Evolutionary conservation across 129 eudicot species (phyloP), one percentile per base, ranked within the genome.

Genomic region (Saussurea involucrata): DNA sequence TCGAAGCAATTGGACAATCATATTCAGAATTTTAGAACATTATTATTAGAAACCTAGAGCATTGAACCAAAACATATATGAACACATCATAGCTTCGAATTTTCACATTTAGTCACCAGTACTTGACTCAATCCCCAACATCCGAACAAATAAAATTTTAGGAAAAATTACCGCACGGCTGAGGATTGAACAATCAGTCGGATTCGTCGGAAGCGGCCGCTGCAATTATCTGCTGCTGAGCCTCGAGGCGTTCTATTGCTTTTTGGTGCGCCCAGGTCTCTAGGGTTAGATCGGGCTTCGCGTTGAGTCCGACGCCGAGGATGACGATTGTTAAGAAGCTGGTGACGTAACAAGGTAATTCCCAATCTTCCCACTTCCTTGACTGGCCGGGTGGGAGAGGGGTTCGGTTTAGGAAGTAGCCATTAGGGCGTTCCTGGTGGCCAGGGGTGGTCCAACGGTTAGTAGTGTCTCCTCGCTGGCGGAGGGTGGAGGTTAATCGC

Each of bases 181-280:
- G 57, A 73, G 55, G 75, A 71, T 58, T 1, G 12, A 4, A 66
- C 55, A 71, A 63, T 82, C 74, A 85, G 5, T 85, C 86, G 0
- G 86, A 81, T 15, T 76, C 86, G 8, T 81, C 81, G 6, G 82
- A 70, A 5, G 69, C 42, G 6, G 80, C 42, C 8, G 69, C 15
- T 10, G 78, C 74, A 22, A 67, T 21, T 1, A 28, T 27, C 44
- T 57, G 60, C 53, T 60, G 44, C 70, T 78, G 79, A 12, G 86
- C 40, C 74, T 77, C 84, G 68, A 92, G 89, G 29, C 92, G 89
- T 57, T 92, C 90, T 0, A 92, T 85, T 82, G 97, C 97, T 79
- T 92, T 87, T 71, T 87, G 93, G 57, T 88, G 93, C 42, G 97
- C 97, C 97, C 97, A 88, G 13, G 96, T 89, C 82, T 91, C 97